A percentile compares a stretch with the other conserved stretches of the same genome.
These are phyloP conservation scores for Pythium phragmiticola DNA, from an alignment of 352 stramenopile species.

Conservation along the genomic window DNA sequence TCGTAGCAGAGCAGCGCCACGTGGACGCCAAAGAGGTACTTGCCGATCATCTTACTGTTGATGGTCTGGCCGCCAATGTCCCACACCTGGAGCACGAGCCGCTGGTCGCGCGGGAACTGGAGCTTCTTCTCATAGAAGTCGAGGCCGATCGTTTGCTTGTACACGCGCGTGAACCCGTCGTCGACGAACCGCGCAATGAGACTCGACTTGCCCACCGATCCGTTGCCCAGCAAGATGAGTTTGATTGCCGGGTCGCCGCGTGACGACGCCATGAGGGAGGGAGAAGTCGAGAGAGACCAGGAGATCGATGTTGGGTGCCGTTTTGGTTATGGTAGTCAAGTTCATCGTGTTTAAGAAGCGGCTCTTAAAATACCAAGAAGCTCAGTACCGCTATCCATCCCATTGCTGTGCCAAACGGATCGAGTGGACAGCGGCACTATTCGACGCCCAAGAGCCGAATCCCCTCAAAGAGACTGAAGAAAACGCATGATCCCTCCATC, in stretches of 20 bases:
- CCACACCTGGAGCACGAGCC: conserved; percentile 82
- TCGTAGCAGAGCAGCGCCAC: conserved; percentile 87
- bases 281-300: neutral
- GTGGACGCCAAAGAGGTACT: conserved; percentile 81
- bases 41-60: conserved; percentile 84
- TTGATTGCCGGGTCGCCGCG: conserved; percentile 69
- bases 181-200: conserved; percentile 83
- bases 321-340: neutral
- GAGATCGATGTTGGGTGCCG: neutral
- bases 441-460: neutral
- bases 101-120: conserved; percentile 66
- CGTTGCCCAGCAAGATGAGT: conserved; percentile 83
- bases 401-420: neutral
- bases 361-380: conserved; percentile 9
- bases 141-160: conserved; percentile 86
- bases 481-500: neutral
- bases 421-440: neutral
- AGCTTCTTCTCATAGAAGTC: conserved; percentile 90
- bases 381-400: conserved; percentile 1
- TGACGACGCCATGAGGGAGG: conserved; percentile 12
- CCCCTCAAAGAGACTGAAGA: neutral
- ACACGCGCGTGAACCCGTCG: conserved; percentile 76
- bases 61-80: conserved; percentile 90
- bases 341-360: conserved; percentile 8
- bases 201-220: conserved; percentile 84